Base-by-base conservation (phyloP, 2,329 filamentous ascomycete genomes). In the Helicocarpus griseus region DNA sequence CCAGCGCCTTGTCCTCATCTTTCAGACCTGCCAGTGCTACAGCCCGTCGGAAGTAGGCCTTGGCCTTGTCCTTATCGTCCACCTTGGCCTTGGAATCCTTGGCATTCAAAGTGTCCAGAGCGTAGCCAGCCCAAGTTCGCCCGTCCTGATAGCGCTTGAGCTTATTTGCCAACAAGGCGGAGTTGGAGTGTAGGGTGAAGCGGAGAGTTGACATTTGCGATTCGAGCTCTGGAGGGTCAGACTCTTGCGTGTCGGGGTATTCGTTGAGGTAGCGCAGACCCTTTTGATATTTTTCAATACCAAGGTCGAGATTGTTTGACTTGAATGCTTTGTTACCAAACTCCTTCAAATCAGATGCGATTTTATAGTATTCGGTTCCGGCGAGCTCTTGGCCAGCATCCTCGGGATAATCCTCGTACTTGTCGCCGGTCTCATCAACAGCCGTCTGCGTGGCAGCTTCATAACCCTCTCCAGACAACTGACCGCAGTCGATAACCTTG, bases 311-410 rank as follows among this genome's bases (percentile, higher is more conserved):
- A 61, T 95, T 80, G 38, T 83, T 82, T 24, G 72, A 75, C 77
- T 96, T 96, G 79, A 96, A 96, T 1, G 90, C 89, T 60, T 83
- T 82, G 76, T 95, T 97, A 61, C 93, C 93, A 65, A 85, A 93
- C 33, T 86, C 87, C 75, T 98, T 98, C 69, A 95, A 82, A 58
- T 87, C 87, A 4, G 79, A 75, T 2, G 87, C 89, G 55, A 97
- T 90, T 70, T 86, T 81, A 66, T 88, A 78, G 56, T 89, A 80
- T 55, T 85, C 78, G 17, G 76, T 66, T 13, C 85, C 85, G 47
- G 81, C 79, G 56, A 89, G 78, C 45, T 78, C 74, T 56, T 76
- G 6, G 56, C 72, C 69, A 61, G 85, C 81, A 72, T 98, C 93
- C 66, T 96, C 89, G 31, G 93, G 93, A 72, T 87, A 97, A 68